phyloP scores from a whole-genome alignment of 2,329 filamentous ascomycete species.

The Fusarium agapanthi region DNA sequence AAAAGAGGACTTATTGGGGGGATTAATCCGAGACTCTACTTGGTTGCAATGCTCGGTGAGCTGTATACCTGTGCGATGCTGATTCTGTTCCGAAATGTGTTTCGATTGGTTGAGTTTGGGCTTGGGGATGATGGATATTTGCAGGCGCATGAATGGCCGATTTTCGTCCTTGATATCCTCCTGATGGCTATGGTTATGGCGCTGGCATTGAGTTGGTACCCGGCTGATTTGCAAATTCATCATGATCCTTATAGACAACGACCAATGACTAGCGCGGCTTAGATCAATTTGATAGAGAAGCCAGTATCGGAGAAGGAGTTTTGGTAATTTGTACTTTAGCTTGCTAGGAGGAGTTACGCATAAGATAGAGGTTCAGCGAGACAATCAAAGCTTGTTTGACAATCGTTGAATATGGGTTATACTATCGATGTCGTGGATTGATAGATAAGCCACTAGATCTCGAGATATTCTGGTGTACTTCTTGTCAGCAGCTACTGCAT shows the following conservation, averaged over 20 bases:
- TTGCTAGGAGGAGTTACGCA: no score
- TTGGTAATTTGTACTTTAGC: fast-evolving
- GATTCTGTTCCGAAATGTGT: background rate
- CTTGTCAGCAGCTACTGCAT: background rate
- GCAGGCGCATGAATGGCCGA: background rate
- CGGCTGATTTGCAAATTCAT: background rate
- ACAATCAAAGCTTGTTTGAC: fast-evolving
- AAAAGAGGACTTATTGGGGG: background rate
- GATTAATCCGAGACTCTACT: background rate
- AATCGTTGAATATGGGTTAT: background rate
- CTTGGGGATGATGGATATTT: background rate
- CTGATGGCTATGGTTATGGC: background rate
- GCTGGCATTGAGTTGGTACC: background rate
- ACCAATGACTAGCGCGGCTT: background rate
- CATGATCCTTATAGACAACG: background rate
- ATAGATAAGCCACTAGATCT: background rate
- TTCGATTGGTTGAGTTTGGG: background rate
- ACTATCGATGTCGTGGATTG: fast-evolving
- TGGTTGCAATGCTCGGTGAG: background rate
- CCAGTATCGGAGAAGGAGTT: fast-evolving
- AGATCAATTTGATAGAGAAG: no score
- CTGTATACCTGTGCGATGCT: background rate
- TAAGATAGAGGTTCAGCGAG: fast-evolving
- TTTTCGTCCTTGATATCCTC: background rate
- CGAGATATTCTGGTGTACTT: background rate